phyloP scores from a whole-genome alignment of 257 asterid species.

The Nicotiana otophora region DNA sequence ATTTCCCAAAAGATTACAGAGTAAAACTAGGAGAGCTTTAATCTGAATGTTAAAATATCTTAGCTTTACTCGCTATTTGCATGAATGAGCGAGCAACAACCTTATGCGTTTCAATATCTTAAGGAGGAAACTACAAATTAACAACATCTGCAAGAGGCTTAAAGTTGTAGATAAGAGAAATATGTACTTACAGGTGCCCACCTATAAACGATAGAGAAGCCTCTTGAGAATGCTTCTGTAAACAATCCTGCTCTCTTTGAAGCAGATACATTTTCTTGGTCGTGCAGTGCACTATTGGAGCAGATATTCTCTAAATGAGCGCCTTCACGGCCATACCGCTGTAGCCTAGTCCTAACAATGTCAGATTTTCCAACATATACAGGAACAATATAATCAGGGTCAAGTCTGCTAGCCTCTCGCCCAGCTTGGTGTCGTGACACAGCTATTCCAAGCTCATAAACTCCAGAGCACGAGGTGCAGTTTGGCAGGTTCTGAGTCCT shows the following conservation, averaged over 20 bases:
- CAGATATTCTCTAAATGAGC: slow-evolving; percentile 66
- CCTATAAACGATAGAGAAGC: slow-evolving; percentile 65
- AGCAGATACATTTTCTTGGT: slow-evolving; percentile 1
- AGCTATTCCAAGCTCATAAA: slow-evolving; percentile 78
- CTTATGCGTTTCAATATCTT: neutral
- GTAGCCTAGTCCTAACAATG: slow-evolving; percentile 76
- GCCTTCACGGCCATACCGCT: slow-evolving; percentile 96
- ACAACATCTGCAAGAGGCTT: neutral
- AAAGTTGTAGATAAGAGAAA: neutral
- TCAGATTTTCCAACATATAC: slow-evolving; percentile 93
- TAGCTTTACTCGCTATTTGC: neutral
- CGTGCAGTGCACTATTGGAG: slow-evolving; percentile 15
- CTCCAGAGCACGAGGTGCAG: slow-evolving; percentile 63
- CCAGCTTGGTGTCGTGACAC: slow-evolving; percentile 22
- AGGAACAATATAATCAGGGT: slow-evolving; percentile 47
- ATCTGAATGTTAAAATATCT: neutral
- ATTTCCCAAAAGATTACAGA: neutral
- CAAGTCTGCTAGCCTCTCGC: slow-evolving; percentile 40
- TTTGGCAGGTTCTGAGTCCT: slow-evolving; percentile 80
- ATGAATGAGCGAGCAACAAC: neutral
- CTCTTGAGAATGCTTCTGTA: slow-evolving; percentile 56
- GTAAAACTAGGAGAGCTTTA: neutral
- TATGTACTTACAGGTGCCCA: slow-evolving; percentile 79
- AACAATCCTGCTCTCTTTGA: slow-evolving; percentile 43
- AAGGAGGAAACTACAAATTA: neutral